Base-by-base conservation (phyloP, 495 filamentous ascomycete genomes). In the Aspergillus heteromorphus region DNA sequence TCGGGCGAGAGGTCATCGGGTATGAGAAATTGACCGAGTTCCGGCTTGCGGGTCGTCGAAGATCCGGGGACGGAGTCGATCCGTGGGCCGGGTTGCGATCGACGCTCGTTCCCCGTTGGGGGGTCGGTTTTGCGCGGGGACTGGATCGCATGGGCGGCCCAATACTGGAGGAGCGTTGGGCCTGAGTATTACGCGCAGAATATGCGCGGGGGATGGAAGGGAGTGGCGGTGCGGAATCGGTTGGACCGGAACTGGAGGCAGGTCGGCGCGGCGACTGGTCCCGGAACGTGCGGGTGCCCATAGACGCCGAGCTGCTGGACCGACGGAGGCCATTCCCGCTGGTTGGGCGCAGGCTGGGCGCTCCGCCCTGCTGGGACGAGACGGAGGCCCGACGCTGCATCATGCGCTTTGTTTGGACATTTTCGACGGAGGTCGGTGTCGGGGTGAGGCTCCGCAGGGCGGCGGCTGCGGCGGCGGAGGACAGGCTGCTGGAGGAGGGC, bases 401-500 rank as follows among this genome's bases (percentile, higher is more conserved):
- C 65, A 89, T 93, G 51, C 91, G 87, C 68, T 91, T 95, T 0
- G 91, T 95, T 67, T 92, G 83, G 25, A 95, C 82, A 72, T 91
- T 81, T 61, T 83, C 88, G 36, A 95, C 85, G 17, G 80, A 78
- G 13, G 82, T 88, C 40, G 91, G 91, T 23, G 87, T 85, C 27
- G 83, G 82, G 6, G 89, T 83, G 58, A 84, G 83, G 40, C 85
- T 87, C 51, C 87, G 83, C 40, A 96, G 76, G 17, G 91, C 91
- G 17, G 91, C 83, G 8, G 89, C 89, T 2, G 91, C 91, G 7
- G 91, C 91, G 6, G 91, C 87, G 25, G 85, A 84, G 17, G 91
- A 93, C 25, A 96, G 79, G 36, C 80, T 83, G 53, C 60, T 76
- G 63, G 81, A 81, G 45, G 84, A 82, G 34, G 82, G 71, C 70